Base-by-base conservation (phyloP, 441 rosid genomes). In the Capsella rubella region DNA sequence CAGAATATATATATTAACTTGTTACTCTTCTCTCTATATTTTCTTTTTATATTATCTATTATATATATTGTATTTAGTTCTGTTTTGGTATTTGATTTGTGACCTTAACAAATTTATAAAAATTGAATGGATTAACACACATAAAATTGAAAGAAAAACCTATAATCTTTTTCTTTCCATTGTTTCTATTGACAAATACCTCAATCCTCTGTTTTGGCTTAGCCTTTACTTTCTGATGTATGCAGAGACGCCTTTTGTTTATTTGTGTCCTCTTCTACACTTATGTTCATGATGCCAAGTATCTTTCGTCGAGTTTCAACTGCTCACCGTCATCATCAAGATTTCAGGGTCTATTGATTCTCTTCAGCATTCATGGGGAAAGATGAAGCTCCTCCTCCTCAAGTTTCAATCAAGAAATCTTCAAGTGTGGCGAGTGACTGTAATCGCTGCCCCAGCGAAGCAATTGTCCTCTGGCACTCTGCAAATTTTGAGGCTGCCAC, bases 391-490 rank as follows among this genome's bases (percentile, higher is more conserved):
- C 37, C 8, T 78, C 61, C 27, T 84, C 85, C 72, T 77, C 76
- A 71, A 8, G 83, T 66, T 56, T 86, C 92, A 3, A 78, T 47
- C 43, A 85, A 68, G 67, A 86, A 81, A 73, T 91, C 90, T 6
- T 91, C 96, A 58, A 86, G 58, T 11, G 87, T 61, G 31, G 90
- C 87, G 4, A 91, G 95, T 59, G 90, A 86, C 53, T 83, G 85
- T 75, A 93, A 77, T 77, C 84, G 82, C 79, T 55, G 86, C 6
- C 89, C 84, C 4, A 93, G 86, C 40, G 96, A 88, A 46, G 96
- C 82, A 34, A 93, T 90, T 50, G 97, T 93, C 74, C 81, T 91
- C 79, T 93, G 93, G 83, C 98, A 93, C 64, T 91, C 96, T 25
- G 93, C 91, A 51, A 88, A 82, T 79, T 83, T 87, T 50, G 79